Evolutionary conservation across 345 rosid genomes (phyloP).

Genomic region (Salix exigua): DNA sequence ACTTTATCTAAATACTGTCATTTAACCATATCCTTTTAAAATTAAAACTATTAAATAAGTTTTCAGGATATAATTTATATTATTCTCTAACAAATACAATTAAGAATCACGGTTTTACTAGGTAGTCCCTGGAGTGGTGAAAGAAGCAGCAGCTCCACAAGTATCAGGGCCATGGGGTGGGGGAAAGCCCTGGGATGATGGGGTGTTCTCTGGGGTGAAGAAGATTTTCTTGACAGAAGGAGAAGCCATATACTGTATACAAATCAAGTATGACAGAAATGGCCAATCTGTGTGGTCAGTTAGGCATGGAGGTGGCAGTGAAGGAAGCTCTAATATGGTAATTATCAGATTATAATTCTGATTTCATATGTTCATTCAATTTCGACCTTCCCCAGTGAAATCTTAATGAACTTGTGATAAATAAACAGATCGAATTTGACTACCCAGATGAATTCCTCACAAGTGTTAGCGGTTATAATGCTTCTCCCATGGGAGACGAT

Average conservation of each 20-base stretch:
- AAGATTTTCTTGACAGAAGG: constrained; percentile 17
- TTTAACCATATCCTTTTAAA: no score
- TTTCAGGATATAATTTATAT: no score
- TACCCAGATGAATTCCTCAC: constrained; percentile 18
- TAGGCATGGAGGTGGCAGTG: constrained; percentile 27
- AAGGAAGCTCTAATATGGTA: constrained; percentile 13
- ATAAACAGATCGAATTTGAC: constrained; percentile 20
- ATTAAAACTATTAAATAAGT: no score
- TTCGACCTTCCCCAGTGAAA: not conserved
- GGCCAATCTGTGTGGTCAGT: constrained; percentile 23
- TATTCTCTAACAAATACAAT: no score
- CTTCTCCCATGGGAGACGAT: constrained; percentile 13
- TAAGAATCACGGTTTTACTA: not conserved
- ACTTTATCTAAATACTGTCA: not conserved
- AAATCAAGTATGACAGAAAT: constrained; percentile 25
- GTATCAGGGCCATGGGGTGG: constrained; percentile 28
- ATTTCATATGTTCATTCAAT: not conserved
- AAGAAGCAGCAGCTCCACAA: constrained; percentile 5
- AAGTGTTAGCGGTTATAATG: constrained; percentile 13
- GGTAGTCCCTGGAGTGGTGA: constrained; percentile 4
- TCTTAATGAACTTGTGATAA: not conserved
- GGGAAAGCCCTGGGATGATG: constrained; percentile 24
- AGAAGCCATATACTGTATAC: constrained; percentile 19
- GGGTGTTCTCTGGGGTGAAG: constrained; percentile 13
- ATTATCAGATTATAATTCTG: not conserved